These are phyloP conservation scores for Wickerhamiella allomyrinae DNA, from an alignment of 805 yeast species.

Conservation along the genomic window DNA sequence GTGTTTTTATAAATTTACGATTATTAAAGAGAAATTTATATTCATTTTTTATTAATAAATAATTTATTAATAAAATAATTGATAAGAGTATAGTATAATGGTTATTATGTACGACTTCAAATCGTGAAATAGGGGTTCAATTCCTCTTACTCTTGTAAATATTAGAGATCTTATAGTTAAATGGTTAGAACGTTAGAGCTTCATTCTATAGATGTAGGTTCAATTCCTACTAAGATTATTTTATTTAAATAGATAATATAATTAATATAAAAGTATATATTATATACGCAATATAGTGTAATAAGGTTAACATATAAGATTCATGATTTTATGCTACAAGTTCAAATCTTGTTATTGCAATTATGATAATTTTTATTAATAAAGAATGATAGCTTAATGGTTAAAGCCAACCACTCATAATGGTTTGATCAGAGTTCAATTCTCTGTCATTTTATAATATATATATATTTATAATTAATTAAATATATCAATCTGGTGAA, in stretches of 20 bases:
- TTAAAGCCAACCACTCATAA: constrained; percentile 4
- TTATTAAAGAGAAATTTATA: neutral
- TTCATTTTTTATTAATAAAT: too few species aligned
- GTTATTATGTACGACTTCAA: constrained; percentile 3
- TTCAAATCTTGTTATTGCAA: constrained; percentile 6
- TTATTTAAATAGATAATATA: neutral
- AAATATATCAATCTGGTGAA: constrained; percentile 8
- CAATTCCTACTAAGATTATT: constrained; percentile 4
- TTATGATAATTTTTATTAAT: neutral
- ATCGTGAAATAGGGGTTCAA: constrained; percentile 3
- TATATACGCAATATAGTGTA: constrained; percentile 5
- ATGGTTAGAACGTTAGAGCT: constrained; percentile 4
- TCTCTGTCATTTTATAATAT: constrained; percentile 2
- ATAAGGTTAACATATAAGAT: constrained; percentile 4
- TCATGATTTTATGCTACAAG: constrained; percentile 6
- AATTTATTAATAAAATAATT: too few species aligned
- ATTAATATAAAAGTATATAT: neutral
- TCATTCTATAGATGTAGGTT: constrained; percentile 4
- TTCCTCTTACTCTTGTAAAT: constrained; percentile 3
- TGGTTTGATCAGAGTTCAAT: constrained; percentile 7
- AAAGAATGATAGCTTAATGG: neutral
- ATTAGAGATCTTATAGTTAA: neutral
- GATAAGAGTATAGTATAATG: constrained; percentile 2
- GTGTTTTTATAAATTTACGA: neutral
- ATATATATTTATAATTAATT: neutral